phyloP scores from a whole-genome alignment of 345 rosid genomes.

The Cardiospermum halicacabum region DNA sequence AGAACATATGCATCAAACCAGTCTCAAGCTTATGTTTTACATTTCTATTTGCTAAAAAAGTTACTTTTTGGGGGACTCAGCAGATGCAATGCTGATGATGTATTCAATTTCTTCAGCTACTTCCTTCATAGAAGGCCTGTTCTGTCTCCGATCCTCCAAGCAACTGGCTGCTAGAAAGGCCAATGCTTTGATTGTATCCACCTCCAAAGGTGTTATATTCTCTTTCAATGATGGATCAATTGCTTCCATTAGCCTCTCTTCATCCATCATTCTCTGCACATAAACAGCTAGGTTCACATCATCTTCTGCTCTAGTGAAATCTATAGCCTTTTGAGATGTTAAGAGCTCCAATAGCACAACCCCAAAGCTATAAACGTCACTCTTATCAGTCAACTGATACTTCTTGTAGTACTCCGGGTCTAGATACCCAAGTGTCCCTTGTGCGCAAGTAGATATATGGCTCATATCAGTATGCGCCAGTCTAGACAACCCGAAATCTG shows the following conservation, averaged over 20 bases:
- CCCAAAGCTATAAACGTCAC: slow-evolving; percentile 52
- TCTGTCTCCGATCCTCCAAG: slow-evolving; percentile 55
- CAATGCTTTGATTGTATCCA: slow-evolving; percentile 53
- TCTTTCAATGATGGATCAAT: slow-evolving; percentile 35
- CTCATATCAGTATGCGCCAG: slow-evolving; percentile 37
- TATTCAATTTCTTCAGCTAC: slow-evolving; percentile 51
- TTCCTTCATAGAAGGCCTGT: slow-evolving; percentile 65
- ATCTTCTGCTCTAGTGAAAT: slow-evolving; percentile 33
- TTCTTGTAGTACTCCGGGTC: slow-evolving; percentile 47
- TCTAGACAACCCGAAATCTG: slow-evolving; percentile 52
- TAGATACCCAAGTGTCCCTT: slow-evolving; percentile 47
- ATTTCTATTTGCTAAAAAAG: too few relatives aligned
- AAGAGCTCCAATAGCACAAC: slow-evolving; percentile 47
- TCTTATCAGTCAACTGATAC: slow-evolving; percentile 46
- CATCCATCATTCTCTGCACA: slow-evolving; percentile 31
- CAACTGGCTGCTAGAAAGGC: slow-evolving; percentile 40
- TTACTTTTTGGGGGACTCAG: slow-evolving; percentile 11
- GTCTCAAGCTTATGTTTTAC: too few relatives aligned
- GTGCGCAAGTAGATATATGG: slow-evolving; percentile 50
- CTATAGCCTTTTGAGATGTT: slow-evolving; percentile 43
- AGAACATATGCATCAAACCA: not conserved
- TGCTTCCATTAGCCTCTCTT: slow-evolving; percentile 33
- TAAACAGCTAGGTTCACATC: slow-evolving; percentile 45
- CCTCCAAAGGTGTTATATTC: slow-evolving; percentile 19
- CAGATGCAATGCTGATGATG: slow-evolving; percentile 23